These are phyloP conservation scores for Dichotomopilus funicola DNA, from an alignment of 2,329 filamentous ascomycete species.

Conservation along the genomic window DNA sequence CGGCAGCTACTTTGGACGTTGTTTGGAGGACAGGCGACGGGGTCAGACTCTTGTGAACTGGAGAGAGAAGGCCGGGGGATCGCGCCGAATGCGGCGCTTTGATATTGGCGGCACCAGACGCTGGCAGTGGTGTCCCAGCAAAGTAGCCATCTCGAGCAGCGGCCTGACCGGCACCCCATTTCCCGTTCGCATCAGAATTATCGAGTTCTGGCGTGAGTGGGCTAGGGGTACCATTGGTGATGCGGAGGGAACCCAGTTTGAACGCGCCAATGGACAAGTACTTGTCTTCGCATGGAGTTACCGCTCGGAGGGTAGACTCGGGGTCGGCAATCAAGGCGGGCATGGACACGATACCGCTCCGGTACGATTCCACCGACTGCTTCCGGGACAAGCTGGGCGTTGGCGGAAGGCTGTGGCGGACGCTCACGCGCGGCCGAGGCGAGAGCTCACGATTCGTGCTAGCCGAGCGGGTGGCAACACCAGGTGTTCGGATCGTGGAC, in stretches of 20 bases:
- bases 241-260: constrained; percentile 55
- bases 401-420: constrained; percentile 34
- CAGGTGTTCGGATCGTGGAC: constrained; percentile 43
- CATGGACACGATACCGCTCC: constrained; percentile 31
- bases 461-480: constrained; percentile 40
- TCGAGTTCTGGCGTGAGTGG: constrained; percentile 40
- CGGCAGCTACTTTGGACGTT: constrained; percentile 43
- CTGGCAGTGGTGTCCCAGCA: background rate
- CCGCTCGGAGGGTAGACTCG: constrained; percentile 31
- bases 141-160: constrained; percentile 15
- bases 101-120: background rate
- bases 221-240: constrained; percentile 52
- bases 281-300: constrained; percentile 48
- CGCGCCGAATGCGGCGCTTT: background rate
- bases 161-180: background rate
- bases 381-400: constrained; percentile 34
- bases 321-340: constrained; percentile 24
- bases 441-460: constrained; percentile 22
- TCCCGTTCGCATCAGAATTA: constrained; percentile 7
- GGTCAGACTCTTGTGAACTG: constrained; percentile 31
- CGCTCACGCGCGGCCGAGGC: constrained; percentile 27
- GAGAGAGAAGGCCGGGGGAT: constrained; percentile 16
- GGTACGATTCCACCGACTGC: constrained; percentile 35
- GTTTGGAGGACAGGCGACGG: constrained; percentile 36
- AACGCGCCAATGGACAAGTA: constrained; percentile 56